These are phyloP conservation scores for Kazachstania bromeliacearum DNA, from an alignment of 805 yeast genomes.

Conservation along the genomic window DNA sequence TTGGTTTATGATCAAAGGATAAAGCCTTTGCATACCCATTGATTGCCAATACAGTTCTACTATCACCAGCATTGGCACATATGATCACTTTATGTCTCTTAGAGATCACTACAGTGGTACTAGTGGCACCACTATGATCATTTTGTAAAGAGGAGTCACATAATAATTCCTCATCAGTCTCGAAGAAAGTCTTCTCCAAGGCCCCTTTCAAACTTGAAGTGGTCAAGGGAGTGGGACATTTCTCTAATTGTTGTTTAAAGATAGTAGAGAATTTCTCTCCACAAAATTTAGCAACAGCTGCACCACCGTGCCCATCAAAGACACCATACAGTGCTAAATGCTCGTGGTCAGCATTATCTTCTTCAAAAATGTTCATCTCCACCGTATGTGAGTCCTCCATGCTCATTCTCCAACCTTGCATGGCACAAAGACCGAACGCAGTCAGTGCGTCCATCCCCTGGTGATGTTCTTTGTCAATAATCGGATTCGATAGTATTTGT, in stretches of 20 bases:
- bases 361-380: conserved; percentile 19
- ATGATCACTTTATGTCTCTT: conserved; percentile 34
- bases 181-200: conserved; percentile 64
- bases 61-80: conserved; percentile 95
- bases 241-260: conserved; percentile 42
- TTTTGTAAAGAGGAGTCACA: conserved; percentile 53
- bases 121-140: conserved; percentile 94
- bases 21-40: conserved; percentile 80
- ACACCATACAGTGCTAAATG: conserved; percentile 82
- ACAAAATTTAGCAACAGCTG: conserved; percentile 74
- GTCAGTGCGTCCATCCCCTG: conserved; percentile 56
- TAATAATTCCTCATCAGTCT: conserved; percentile 72
- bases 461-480: conserved; percentile 60
- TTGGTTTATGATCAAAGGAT: conserved; percentile 84
- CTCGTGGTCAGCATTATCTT: conserved; percentile 25
- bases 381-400: conserved; percentile 95
- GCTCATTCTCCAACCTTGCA: conserved; percentile 99
- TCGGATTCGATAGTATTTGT: conserved; percentile 91
- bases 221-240: too few relatives aligned
- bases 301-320: conserved; percentile 97
- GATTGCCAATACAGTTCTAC: conserved; percentile 81
- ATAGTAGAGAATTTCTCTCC: conserved; percentile 69
- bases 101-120: conserved; percentile 77
- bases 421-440: conserved; percentile 77
- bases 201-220: conserved; percentile 46